Conservation (phyloP, 2,329 filamentous ascomycete species). For the Rhinocladiella mackenziei region DNA sequence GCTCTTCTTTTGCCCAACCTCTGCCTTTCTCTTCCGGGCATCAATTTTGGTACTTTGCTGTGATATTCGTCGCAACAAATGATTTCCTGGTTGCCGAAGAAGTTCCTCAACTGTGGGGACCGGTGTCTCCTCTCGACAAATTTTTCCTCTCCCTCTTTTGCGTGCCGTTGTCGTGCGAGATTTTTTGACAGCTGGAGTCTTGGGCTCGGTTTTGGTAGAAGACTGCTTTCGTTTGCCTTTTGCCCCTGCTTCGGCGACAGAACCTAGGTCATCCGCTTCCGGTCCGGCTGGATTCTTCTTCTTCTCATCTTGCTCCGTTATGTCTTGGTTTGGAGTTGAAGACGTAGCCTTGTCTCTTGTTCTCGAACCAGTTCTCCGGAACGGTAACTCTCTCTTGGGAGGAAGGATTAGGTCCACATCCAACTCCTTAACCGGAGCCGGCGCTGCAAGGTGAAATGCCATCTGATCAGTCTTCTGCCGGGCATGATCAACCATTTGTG, state of each 20-base stretch:
- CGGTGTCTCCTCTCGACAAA: slow-evolving; percentile 6
- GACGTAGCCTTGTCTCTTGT: background rate
- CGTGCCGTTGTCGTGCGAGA: slow-evolving; percentile 10
- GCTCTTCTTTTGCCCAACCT: background rate
- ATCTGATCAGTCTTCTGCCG: background rate
- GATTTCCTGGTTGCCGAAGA: slow-evolving; percentile 11
- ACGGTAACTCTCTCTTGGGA: slow-evolving; percentile 42
- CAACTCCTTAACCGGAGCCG: background rate
- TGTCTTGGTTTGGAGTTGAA: background rate
- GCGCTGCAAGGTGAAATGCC: background rate
- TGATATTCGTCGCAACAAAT: slow-evolving; percentile 1
- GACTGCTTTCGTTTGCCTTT: slow-evolving; percentile 15
- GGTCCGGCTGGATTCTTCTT: background rate
- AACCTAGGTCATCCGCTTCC: background rate
- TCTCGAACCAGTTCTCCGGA: slow-evolving; percentile 32
- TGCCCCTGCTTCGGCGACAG: background rate
- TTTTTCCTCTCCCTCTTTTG: slow-evolving; percentile 8
- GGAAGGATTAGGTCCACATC: slow-evolving; percentile 32
- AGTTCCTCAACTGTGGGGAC: slow-evolving; percentile 22
- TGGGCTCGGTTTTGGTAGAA: slow-evolving; percentile 6
- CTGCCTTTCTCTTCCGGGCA: background rate
- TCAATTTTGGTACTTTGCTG: background rate
- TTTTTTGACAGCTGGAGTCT: slow-evolving; percentile 16
- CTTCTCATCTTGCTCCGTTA: background rate
- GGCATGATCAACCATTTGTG: background rate